A percentile compares a stretch with the other conserved stretches of the same genome.
Evolutionary conservation across 192 early-diverging fungal genomes (phyloP).

Genomic region (Coemansia sp.): DNA sequence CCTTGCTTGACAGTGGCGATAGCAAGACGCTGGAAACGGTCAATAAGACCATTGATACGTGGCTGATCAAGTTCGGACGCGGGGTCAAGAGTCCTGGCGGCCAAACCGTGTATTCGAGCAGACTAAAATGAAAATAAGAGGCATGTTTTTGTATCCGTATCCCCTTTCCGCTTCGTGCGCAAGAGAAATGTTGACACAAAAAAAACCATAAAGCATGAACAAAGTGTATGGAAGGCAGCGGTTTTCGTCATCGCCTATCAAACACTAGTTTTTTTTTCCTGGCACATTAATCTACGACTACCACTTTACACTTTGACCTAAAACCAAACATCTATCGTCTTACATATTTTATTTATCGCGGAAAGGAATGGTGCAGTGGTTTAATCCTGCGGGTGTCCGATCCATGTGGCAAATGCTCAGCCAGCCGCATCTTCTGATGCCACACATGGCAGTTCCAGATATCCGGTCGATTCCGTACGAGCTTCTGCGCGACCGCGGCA

Average conservation of each 20-base stretch:
- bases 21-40: slow-evolving; percentile 8
- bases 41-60: slow-evolving; percentile 34
- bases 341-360: too few relatives aligned
- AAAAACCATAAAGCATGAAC: too few relatives aligned
- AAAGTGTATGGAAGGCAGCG: too few relatives aligned
- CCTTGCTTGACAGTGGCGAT: slow-evolving; percentile 18
- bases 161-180: too few relatives aligned
- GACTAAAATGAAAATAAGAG: slow-evolving; percentile 14
- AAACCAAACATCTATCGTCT: too few relatives aligned
- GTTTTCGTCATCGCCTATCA: too few relatives aligned
- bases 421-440: slow-evolving; percentile 70
- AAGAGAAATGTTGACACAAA: too few relatives aligned
- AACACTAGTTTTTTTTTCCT: too few relatives aligned
- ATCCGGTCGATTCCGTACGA: slow-evolving; percentile 69
- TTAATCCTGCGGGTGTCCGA: slow-evolving; percentile 68
- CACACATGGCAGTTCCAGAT: slow-evolving; percentile 73
- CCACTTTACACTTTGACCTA: too few relatives aligned
- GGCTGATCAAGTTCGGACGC: slow-evolving; percentile 47
- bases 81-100: slow-evolving; percentile 28
- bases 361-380: slow-evolving; percentile 69
- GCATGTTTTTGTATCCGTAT: neutral
- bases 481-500: slow-evolving; percentile 58
- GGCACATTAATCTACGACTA: too few relatives aligned
- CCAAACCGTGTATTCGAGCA: slow-evolving; percentile 38
- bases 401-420: slow-evolving; percentile 56